Conservation (phyloP, 1,284 basidiomycete species). For the Ustilago loliicola region DNA sequence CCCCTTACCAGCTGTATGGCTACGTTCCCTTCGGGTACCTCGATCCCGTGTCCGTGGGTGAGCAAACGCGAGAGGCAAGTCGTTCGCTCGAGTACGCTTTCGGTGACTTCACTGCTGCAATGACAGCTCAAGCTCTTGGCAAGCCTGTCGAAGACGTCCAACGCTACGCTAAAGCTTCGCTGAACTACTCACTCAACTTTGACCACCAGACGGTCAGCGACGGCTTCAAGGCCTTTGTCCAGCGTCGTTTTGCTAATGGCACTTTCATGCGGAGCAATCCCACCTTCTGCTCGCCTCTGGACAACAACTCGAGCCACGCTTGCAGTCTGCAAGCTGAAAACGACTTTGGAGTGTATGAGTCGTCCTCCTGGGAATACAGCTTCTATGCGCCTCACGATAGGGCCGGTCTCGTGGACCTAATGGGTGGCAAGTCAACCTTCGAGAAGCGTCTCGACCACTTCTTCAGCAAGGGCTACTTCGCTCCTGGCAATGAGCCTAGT, state of each 20-base stretch:
- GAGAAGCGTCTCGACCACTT: conserved; percentile 60
- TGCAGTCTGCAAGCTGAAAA: conserved; percentile 61
- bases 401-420: conserved; percentile 55
- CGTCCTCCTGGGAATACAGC: conserved; percentile 60
- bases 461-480: conserved; percentile 55
- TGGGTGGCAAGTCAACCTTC: conserved; percentile 52
- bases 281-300: conserved; percentile 57
- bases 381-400: conserved; percentile 62
- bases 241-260: conserved; percentile 55
- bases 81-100: conserved; percentile 69
- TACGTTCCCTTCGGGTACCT: conserved; percentile 60
- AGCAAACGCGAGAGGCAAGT: conserved; percentile 59
- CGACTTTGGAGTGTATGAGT: conserved; percentile 58
- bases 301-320: conserved; percentile 40
- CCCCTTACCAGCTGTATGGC: conserved; percentile 52
- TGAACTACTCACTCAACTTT: conserved; percentile 62
- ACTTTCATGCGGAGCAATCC: conserved; percentile 54
- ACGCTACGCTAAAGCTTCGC: conserved; percentile 35
- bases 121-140: conserved; percentile 48
- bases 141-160: conserved; percentile 32
- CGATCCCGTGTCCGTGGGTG: conserved; percentile 54
- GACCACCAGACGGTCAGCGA: conserved; percentile 37
- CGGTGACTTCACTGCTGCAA: conserved; percentile 73
- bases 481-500: conserved; percentile 62
- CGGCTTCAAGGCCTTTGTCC: conserved; percentile 58